phyloP scores from a whole-genome alignment of 1,139 yeast genomes.

The Saccharomyces pastorianus region DNA sequence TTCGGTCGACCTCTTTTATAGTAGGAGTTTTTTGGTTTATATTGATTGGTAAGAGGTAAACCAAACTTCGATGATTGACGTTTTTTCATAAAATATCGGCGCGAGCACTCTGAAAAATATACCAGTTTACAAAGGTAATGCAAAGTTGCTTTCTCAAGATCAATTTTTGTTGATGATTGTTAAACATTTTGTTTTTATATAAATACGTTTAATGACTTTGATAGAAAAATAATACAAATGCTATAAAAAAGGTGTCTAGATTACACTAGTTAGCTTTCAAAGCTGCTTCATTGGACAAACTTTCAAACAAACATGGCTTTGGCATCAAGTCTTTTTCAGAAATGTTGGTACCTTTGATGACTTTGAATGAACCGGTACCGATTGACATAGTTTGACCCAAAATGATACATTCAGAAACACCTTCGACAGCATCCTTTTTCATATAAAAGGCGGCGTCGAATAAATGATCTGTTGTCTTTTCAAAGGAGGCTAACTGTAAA shows the following conservation, averaged over 20 bases:
- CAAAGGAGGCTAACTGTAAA: conserved; percentile 91
- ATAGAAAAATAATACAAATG: not conserved
- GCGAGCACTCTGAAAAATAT: not conserved
- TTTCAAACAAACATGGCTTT: conserved; percentile 57
- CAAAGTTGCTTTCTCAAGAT: too few relatives aligned
- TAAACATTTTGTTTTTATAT: not conserved
- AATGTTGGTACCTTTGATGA: conserved; percentile 52
- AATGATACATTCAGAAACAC: conserved; percentile 96
- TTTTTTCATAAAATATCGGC: not conserved
- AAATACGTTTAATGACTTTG: not conserved
- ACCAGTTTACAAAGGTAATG: not conserved
- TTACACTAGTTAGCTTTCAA: conserved; percentile 11
- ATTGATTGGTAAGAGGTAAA: not conserved
- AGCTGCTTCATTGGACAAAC: conserved; percentile 32
- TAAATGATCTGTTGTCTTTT: conserved; percentile 95
- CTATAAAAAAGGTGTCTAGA: not conserved
- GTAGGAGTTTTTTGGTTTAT: not conserved
- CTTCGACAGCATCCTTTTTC: conserved; percentile 93
- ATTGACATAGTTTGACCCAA: conserved; percentile 95
- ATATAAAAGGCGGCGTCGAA: conserved; percentile 97
- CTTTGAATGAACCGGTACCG: conserved; percentile 94
- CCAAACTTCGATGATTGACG: not conserved
- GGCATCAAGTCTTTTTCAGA: conserved; percentile 39
- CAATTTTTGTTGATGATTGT: not conserved
- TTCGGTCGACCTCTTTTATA: not conserved